These are phyloP conservation scores for Cymodocea nodosa DNA, from an alignment of 116 monocot species.

Conservation along the genomic window DNA sequence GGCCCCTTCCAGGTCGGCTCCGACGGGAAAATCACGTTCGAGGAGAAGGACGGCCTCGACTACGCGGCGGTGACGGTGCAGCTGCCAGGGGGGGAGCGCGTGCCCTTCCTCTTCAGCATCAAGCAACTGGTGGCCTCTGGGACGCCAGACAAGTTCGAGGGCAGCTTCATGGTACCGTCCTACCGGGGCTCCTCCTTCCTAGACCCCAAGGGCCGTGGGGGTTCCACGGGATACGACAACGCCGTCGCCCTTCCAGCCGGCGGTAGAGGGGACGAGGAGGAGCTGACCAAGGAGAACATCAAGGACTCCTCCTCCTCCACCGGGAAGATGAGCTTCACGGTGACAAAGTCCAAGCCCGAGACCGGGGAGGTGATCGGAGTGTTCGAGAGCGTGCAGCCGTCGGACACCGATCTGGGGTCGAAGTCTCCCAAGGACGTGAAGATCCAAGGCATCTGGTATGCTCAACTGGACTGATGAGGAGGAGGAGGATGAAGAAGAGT, in stretches of 20 bases:
- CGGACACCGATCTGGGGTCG: conserved; percentile 85
- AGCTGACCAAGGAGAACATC: conserved; percentile 81
- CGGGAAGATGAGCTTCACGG: conserved; percentile 78
- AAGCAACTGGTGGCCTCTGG: conserved; percentile 87
- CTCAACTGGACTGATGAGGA: conserved; percentile 42
- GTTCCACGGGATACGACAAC: conserved; percentile 85
- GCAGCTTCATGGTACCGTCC: conserved; percentile 81
- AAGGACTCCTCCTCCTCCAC: conserved; percentile 53
- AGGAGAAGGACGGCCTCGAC: conserved; percentile 98
- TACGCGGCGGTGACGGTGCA: conserved; percentile 98
- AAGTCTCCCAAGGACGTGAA: conserved; percentile 96
- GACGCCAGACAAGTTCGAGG: conserved; percentile 73
- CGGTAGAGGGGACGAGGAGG: conserved; percentile 95
- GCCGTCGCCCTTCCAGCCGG: conserved; percentile 91
- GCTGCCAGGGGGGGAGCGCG: conserved; percentile 91
- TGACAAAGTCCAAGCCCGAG: conserved; percentile 69
- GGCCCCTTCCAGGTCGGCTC: conserved; percentile 80
- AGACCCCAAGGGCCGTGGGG: conserved; percentile 95
- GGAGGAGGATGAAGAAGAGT: no score
- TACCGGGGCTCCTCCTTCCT: conserved; percentile 94
- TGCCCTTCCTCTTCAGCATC: conserved; percentile 89
- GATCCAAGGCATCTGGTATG: conserved; percentile 94
- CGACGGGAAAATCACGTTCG: conserved; percentile 73
- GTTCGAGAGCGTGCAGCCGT: conserved; percentile 97
- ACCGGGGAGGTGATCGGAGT: conserved; percentile 90